A percentile compares a stretch with the other conserved stretches of the same genome.
These are phyloP conservation scores for Pleodorina starrii DNA, from an alignment of 139 green algal genomes.

Conservation along the genomic window DNA sequence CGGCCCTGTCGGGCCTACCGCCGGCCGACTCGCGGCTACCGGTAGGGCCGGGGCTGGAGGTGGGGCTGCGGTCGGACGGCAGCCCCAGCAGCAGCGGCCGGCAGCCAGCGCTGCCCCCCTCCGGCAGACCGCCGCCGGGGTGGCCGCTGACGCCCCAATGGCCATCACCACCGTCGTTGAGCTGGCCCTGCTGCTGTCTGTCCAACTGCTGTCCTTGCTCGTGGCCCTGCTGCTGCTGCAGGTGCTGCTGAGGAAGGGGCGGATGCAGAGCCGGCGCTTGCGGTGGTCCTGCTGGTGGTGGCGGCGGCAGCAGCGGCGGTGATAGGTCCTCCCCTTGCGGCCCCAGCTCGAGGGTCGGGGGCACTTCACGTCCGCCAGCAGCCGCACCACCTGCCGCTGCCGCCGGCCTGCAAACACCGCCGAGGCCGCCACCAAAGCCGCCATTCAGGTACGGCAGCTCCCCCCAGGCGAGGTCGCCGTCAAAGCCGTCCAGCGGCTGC, in stretches of 20 bases:
- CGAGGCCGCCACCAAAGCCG: background rate
- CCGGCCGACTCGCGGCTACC: no score
- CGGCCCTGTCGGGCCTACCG: no score
- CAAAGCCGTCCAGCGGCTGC: background rate
- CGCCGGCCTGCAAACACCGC: background rate
- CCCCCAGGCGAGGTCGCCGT: no score
- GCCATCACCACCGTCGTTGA: background rate
- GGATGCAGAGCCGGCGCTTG: no score
- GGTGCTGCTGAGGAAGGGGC: no score
- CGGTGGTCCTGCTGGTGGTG: no score
- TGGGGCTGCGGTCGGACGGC: background rate
- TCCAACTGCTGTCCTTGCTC: background rate
- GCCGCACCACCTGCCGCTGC: background rate
- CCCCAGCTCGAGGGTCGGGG: background rate
- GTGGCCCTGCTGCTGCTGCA: background rate
- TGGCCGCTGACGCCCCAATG: background rate
- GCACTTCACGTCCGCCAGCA: background rate
- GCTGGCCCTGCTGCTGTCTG: background rate
- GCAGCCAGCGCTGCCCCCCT: background rate
- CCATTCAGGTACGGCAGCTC: no score
- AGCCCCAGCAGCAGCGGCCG: slow-evolving; percentile 23
- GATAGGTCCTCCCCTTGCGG: no score
- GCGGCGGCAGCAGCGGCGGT: background rate
- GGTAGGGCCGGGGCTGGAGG: background rate
- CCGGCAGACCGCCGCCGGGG: background rate